Evolutionary conservation across 352 stramenopile genomes (phyloP).

Genomic region (Phytophthora macrochlamydospora): DNA sequence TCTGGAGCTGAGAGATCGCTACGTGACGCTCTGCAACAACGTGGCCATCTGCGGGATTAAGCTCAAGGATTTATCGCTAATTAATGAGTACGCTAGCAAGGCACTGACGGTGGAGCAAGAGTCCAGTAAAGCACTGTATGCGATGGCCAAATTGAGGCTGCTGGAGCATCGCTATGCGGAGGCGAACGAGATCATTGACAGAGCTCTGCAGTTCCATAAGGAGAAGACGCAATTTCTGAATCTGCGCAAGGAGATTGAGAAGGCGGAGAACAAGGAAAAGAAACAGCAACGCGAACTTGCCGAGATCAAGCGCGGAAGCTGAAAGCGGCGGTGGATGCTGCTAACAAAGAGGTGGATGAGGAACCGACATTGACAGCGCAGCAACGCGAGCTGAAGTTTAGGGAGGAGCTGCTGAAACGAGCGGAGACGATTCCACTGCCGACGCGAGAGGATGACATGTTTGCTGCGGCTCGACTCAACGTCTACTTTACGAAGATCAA

Average conservation of each 20-base stretch:
- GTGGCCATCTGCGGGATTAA: constrained; percentile 82
- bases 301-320: constrained; percentile 37
- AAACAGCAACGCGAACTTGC: constrained; percentile 37
- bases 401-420: constrained; percentile 36
- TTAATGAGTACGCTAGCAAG: constrained; percentile 65
- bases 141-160: constrained; percentile 66
- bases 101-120: constrained; percentile 50
- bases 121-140: constrained; percentile 74
- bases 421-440: constrained; percentile 49
- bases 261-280: constrained; percentile 30
- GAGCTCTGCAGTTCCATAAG: constrained; percentile 43
- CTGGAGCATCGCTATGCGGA: constrained; percentile 66
- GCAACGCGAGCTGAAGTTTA: constrained; percentile 46
- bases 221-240: constrained; percentile 56
- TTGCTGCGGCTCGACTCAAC: constrained; percentile 47
- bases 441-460: constrained; percentile 71
- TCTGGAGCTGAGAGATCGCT: constrained; percentile 37
- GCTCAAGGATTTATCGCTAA: constrained; percentile 50
- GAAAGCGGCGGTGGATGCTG: constrained; percentile 15
- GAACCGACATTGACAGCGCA: constrained; percentile 29
- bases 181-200: constrained; percentile 41
- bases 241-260: constrained; percentile 54
- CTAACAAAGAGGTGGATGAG: constrained; percentile 2
- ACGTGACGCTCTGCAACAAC: constrained; percentile 79
- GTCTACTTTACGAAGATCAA: constrained; percentile 76